Percentiles rank a stretch among this genome's conserved stretches.
These are phyloP conservation scores for Bipolaris cookei DNA, from an alignment of 2,329 filamentous ascomycete species.

Conservation along the genomic window DNA sequence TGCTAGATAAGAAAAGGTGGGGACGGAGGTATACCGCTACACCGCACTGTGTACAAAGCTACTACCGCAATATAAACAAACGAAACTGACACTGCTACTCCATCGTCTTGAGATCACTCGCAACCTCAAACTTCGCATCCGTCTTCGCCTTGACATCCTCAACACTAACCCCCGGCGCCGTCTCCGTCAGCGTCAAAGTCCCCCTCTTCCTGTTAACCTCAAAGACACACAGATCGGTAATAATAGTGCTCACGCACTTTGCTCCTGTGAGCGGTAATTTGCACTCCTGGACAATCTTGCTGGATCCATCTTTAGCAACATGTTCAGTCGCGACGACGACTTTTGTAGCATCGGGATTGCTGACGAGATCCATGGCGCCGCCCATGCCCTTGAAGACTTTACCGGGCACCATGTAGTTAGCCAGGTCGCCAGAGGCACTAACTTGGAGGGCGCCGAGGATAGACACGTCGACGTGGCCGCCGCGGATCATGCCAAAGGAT, in stretches of 20 bases:
- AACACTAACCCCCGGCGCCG: conserved; percentile 83
- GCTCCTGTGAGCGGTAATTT: conserved; percentile 48
- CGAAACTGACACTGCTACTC: conserved; percentile 22
- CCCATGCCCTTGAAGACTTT: conserved; percentile 89
- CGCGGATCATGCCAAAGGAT: conserved; percentile 92
- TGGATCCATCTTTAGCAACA: conserved; percentile 87
- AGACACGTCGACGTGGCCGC: conserved; percentile 82
- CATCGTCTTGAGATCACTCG: conserved; percentile 82
- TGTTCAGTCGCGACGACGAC: conserved; percentile 95
- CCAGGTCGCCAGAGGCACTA: conserved; percentile 76
- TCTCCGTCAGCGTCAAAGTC: conserved; percentile 75
- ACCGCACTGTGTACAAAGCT: not conserved
- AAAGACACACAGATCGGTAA: conserved; percentile 51
- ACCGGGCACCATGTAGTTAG: conserved; percentile 91
- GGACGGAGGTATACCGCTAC: not conserved
- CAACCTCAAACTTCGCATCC: conserved; percentile 79
- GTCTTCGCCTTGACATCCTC: conserved; percentile 89
- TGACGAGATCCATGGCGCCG: conserved; percentile 89
- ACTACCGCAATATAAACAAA: not conserved
- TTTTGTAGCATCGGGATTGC: conserved; percentile 80
- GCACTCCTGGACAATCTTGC: conserved; percentile 82
- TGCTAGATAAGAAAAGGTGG: not conserved
- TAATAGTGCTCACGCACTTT: conserved; percentile 48
- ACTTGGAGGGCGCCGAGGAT: conserved; percentile 93
- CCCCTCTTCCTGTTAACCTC: conserved; percentile 74